Evolutionary conservation across 2,329 filamentous ascomycete species (phyloP).

Genomic region (Rhynchosporium secalis): DNA sequence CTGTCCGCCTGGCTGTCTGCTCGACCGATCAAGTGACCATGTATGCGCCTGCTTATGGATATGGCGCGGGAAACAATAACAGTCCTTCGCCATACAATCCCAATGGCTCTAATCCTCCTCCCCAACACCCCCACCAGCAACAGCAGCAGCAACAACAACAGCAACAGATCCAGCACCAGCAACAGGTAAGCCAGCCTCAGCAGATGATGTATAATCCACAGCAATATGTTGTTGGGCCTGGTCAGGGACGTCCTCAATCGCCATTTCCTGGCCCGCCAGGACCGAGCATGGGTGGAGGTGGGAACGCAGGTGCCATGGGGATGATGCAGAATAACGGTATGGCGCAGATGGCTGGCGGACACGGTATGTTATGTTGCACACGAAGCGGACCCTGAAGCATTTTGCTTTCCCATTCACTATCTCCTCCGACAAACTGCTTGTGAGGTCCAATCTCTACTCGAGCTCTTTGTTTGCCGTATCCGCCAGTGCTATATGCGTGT

Average conservation of each 20-base stretch:
- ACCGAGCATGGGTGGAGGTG: slow-evolving; percentile 32
- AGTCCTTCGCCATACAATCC: slow-evolving; percentile 27
- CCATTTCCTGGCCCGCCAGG: slow-evolving; percentile 30
- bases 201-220: slow-evolving; percentile 59
- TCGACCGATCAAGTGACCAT: slow-evolving; percentile 20
- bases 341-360: slow-evolving; percentile 38
- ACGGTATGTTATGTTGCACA: slow-evolving; percentile 38
- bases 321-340: slow-evolving; percentile 57
- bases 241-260: slow-evolving; percentile 32
- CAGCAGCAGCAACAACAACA: slow-evolving; percentile 52
- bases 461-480: slow-evolving; percentile 8
- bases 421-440: slow-evolving; percentile 5
- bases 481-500: slow-evolving; percentile 18
- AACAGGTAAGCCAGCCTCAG: slow-evolving; percentile 36
- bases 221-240: slow-evolving; percentile 31
- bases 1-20: background rate
- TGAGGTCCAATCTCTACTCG: background rate
- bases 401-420: background rate
- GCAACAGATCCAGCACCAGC: slow-evolving; percentile 30
- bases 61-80: slow-evolving; percentile 24
- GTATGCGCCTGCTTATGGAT: slow-evolving; percentile 35
- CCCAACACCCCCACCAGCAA: slow-evolving; percentile 27
- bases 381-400: slow-evolving; percentile 5
- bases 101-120: slow-evolving; percentile 26
- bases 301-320: slow-evolving; percentile 41